A percentile compares a stretch with the other conserved stretches of the same genome.
phyloP scores from a whole-genome alignment of 176 grass and related monocot species.

The Musa beccarii region DNA sequence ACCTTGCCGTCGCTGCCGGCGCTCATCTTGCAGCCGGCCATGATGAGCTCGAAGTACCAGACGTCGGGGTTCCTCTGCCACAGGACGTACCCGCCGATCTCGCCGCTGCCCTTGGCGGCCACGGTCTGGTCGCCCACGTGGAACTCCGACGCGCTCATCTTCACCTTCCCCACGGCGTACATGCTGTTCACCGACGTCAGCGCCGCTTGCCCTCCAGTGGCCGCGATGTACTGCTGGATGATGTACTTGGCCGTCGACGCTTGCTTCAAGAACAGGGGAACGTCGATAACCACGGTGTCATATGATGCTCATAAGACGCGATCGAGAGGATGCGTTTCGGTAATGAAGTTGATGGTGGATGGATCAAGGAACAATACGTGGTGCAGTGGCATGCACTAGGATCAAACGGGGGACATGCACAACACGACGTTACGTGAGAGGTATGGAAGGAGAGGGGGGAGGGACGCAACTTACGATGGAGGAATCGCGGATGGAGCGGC shows the following conservation, averaged over 20 bases:
- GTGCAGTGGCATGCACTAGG: not conserved
- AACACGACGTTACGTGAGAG: not conserved
- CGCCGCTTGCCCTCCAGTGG: conserved; percentile 78
- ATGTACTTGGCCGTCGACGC: conserved; percentile 97
- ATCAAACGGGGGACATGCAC: not conserved
- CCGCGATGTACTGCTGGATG: conserved; percentile 93
- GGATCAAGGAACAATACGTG: conserved; percentile 4
- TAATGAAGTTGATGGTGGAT: not conserved
- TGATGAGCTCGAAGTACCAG: conserved; percentile 96
- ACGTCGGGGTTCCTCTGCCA: conserved; percentile 93
- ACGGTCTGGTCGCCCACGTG: conserved; percentile 66
- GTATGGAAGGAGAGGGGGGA: not conserved
- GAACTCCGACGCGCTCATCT: conserved; percentile 92
- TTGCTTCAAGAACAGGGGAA: conserved; percentile 45
- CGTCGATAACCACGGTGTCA: not conserved
- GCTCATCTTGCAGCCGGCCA: conserved; percentile 85
- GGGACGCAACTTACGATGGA: conserved; percentile 53
- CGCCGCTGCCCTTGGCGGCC: conserved; percentile 50
- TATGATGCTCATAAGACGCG: too few relatives aligned
- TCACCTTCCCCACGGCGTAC: conserved; percentile 87
- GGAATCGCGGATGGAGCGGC: conserved; percentile 75
- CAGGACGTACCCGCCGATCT: conserved; percentile 83
- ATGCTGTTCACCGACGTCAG: conserved; percentile 79
- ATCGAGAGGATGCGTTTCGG: too few relatives aligned
- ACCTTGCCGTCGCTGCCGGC: conserved; percentile 74